phyloP scores from a whole-genome alignment of 140 eudicot genomes.

The Senecio squalidus region DNA sequence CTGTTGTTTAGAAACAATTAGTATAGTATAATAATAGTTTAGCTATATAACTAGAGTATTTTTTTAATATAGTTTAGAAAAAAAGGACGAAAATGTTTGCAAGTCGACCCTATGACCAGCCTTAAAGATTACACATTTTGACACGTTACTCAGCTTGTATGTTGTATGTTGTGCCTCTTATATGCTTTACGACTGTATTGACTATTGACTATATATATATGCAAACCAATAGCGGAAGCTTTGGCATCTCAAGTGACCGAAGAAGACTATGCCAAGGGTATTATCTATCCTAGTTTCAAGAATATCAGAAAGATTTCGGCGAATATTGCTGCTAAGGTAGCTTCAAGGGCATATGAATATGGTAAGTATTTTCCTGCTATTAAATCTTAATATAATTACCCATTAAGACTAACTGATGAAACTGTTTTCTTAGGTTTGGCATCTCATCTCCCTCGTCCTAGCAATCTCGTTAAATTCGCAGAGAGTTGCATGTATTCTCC shows the following conservation, averaged over 20 bases:
- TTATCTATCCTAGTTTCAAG: constrained; percentile 74
- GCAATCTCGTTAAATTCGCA: constrained; percentile 65
- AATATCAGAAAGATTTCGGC: constrained; percentile 85
- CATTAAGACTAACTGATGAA: background rate
- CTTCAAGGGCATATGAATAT: constrained; percentile 76
- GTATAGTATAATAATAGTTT: too few species aligned
- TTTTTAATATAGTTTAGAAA: too few species aligned
- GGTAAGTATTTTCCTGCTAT: constrained; percentile 37
- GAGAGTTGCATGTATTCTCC: constrained; percentile 99
- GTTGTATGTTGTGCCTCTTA: too few species aligned
- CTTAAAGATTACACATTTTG: too few species aligned
- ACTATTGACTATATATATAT: background rate
- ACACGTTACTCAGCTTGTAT: background rate
- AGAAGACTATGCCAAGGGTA: constrained; percentile 72
- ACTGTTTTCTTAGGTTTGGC: constrained; percentile 63
- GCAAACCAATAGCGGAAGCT: constrained; percentile 69
- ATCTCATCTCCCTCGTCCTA: constrained; percentile 84
- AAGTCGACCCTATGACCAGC: too few species aligned
- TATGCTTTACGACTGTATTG: background rate
- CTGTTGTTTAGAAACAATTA: too few species aligned
- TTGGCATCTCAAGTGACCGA: constrained; percentile 83
- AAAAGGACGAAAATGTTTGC: too few species aligned
- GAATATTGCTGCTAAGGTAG: constrained; percentile 76
- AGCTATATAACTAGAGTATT: too few species aligned
- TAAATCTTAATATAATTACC: background rate